Evolutionary conservation across 108 stramenopile species (phyloP).

Genomic region (Cyclostephanos invisitatus): DNA sequence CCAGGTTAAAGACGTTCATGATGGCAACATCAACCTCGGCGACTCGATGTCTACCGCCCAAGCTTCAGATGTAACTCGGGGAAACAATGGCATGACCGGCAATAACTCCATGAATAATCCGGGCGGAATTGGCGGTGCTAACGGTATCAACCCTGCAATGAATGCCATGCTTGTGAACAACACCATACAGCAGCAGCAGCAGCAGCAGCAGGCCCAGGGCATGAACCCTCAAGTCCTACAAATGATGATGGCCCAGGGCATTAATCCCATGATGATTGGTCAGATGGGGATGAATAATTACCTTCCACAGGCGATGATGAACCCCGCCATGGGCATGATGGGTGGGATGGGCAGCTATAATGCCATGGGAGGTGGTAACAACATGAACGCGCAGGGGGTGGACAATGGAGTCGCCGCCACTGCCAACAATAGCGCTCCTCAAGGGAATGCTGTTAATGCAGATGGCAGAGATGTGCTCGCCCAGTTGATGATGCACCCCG

Average conservation of each 20-base stretch:
- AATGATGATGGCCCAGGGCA: too few species aligned
- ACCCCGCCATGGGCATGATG: conserved; percentile 12
- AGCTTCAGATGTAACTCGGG: not conserved
- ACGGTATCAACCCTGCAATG: not conserved
- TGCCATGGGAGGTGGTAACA: conserved; percentile 1
- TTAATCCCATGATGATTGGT: not conserved
- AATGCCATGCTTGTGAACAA: not conserved
- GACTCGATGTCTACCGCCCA: not conserved
- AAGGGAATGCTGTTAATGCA: not conserved
- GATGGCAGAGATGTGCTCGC: not conserved
- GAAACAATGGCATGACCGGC: not conserved
- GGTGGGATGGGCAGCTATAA: not conserved
- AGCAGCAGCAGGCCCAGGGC: not conserved
- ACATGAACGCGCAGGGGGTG: not conserved
- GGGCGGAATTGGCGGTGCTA: not conserved
- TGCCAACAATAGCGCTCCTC: not conserved
- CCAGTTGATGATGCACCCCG: conserved; percentile 4
- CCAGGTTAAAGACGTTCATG: not conserved
- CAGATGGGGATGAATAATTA: conserved; percentile 8
- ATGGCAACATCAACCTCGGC: not conserved
- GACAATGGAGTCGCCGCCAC: not conserved
- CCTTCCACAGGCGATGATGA: not conserved
- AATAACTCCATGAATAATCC: conserved; percentile 1
- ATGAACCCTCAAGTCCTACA: not conserved
- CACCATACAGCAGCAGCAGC: not conserved